Conservation (phyloP, 2,329 filamentous ascomycete genomes). For the Chaetomiaceae sp. region DNA sequence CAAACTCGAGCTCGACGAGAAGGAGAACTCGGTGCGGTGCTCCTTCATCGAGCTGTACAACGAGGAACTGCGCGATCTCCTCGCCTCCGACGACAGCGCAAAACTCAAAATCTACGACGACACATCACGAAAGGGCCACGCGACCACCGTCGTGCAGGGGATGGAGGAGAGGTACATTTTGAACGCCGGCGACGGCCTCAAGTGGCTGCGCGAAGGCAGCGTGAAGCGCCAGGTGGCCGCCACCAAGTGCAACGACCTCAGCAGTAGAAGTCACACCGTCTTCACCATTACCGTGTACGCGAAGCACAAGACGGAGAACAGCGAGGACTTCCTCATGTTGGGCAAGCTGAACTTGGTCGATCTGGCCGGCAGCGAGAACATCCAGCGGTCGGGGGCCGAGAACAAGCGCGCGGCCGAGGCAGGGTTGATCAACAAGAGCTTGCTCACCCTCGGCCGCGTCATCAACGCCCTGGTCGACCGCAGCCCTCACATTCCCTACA, state of each 20-base stretch:
- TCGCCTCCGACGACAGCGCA: constrained; percentile 71
- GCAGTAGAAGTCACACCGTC: constrained; percentile 92
- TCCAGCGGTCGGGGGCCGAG: constrained; percentile 92
- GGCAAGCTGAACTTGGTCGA: constrained; percentile 97
- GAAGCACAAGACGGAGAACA: constrained; percentile 73
- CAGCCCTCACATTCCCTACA: constrained; percentile 79
- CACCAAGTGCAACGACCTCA: constrained; percentile 99
- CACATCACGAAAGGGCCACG: constrained; percentile 76
- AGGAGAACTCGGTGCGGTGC: constrained; percentile 88
- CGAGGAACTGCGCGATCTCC: constrained; percentile 87
- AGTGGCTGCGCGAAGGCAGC: constrained; percentile 81
- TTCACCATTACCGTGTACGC: constrained; percentile 93
- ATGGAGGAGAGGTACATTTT: constrained; percentile 97
- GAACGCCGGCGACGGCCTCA: constrained; percentile 77
- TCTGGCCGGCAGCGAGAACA: constrained; percentile 95
- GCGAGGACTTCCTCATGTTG: constrained; percentile 83
- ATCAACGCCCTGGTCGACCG: constrained; percentile 96
- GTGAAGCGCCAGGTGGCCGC: constrained; percentile 96
- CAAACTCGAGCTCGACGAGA: constrained; percentile 72
- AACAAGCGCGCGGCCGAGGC: constrained; percentile 97
- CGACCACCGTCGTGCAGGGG: constrained; percentile 84
- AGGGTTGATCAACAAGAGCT: constrained; percentile 94
- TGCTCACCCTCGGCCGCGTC: constrained; percentile 89
- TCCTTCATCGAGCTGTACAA: constrained; percentile 99
- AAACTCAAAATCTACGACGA: constrained; percentile 98